phyloP scores from a whole-genome alignment of 768 basidiomycete species.

The Leccinellum luteum region DNA sequence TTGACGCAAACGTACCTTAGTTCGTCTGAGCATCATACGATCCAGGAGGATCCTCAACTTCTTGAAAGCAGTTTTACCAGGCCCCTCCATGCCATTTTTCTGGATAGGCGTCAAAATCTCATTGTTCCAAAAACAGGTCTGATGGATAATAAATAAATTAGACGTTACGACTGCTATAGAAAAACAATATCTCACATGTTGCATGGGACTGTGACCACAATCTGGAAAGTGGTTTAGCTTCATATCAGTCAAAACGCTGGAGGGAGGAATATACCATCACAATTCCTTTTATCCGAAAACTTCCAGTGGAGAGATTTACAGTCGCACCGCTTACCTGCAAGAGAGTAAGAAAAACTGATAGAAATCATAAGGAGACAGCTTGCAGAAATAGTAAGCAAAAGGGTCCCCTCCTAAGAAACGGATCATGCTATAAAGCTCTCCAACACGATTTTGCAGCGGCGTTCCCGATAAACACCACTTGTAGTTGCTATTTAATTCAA shows the following conservation, averaged over 20 bases:
- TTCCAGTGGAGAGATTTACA: constrained; percentile 97
- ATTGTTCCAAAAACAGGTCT: constrained; percentile 97
- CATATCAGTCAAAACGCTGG: background rate
- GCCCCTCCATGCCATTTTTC: constrained; percentile 78
- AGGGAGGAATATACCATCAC: constrained; percentile 58
- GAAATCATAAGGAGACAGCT: constrained; percentile 22
- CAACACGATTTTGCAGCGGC: constrained; percentile 97
- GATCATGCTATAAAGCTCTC: constrained; percentile 93
- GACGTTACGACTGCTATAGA: background rate
- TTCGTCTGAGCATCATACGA: constrained; percentile 92
- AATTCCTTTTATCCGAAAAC: constrained; percentile 77
- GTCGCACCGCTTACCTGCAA: constrained; percentile 77
- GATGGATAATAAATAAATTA: constrained; percentile 5
- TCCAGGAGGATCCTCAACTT: constrained; percentile 88
- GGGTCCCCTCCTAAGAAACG: constrained; percentile 92
- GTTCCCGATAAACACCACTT: constrained; percentile 98
- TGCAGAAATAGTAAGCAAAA: constrained; percentile 90
- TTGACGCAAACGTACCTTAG: constrained; percentile 55
- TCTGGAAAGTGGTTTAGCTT: constrained; percentile 40
- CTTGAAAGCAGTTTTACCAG: constrained; percentile 83
- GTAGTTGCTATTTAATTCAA: constrained; percentile 76
- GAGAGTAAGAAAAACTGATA: background rate
- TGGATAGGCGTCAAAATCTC: constrained; percentile 97
- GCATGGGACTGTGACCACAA: constrained; percentile 84
- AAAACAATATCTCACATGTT: constrained; percentile 51